A percentile compares a stretch with the other conserved stretches of the same genome.
These are phyloP conservation scores for Myxozyma neglecta DNA, from an alignment of 805 yeast species.

Conservation along the genomic window DNA sequence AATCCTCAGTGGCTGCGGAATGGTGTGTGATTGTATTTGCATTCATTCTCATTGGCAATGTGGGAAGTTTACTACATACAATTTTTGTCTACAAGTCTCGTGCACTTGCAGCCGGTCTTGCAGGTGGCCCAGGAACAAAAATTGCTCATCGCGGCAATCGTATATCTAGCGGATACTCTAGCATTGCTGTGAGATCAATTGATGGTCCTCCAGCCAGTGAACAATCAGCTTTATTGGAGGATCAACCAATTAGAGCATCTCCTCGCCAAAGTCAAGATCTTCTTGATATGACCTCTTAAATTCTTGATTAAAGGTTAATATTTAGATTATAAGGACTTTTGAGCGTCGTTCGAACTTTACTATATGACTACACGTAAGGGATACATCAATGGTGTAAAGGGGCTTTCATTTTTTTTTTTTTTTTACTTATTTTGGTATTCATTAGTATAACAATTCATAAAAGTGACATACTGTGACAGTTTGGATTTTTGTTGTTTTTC, in stretches of 20 bases:
- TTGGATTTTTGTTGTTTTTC: not conserved
- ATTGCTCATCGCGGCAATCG: not conserved
- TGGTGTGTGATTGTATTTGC: slow-evolving; percentile 23
- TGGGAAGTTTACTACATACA: not conserved
- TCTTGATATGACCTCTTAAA: not conserved
- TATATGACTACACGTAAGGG: not conserved
- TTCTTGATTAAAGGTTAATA: not conserved
- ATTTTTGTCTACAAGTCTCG: not conserved
- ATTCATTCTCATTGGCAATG: slow-evolving; percentile 3
- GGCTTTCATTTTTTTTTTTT: not conserved
- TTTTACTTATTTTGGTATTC: not conserved
- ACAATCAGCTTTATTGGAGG: slow-evolving; percentile 1
- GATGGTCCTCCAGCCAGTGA: not conserved
- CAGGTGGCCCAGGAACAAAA: not conserved
- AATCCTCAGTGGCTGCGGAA: slow-evolving; percentile 22
- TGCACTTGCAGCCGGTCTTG: not conserved
- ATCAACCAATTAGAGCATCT: not conserved
- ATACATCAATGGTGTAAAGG: not conserved
- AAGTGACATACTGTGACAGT: not conserved
- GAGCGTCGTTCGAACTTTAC: not conserved
- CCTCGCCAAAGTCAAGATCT: not conserved
- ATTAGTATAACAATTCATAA: not conserved
- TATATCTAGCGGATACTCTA: not conserved
- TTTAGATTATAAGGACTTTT: not conserved
- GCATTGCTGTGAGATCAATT: not conserved